These are phyloP conservation scores for Lineolata rhizophorae DNA, from an alignment of 495 filamentous ascomycete species.

Conservation along the genomic window DNA sequence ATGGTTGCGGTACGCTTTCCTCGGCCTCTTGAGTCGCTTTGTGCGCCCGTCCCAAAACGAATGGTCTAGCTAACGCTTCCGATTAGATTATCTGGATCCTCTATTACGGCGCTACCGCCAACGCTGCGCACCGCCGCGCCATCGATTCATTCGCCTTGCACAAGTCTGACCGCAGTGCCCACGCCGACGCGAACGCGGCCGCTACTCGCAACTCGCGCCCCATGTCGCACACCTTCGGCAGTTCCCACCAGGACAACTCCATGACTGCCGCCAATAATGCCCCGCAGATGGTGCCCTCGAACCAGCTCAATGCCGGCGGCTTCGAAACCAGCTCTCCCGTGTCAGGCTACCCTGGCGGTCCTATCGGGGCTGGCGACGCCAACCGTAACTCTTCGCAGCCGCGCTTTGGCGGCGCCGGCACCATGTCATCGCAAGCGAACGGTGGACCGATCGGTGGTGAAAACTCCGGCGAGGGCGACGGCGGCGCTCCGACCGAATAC, in stretches of 20 bases:
- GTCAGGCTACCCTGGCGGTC: conserved; percentile 48
- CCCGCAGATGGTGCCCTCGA: conserved; percentile 94
- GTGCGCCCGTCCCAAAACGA: not conserved
- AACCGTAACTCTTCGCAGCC: conserved; percentile 33
- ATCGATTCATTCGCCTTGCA: conserved; percentile 90
- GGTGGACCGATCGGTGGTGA: conserved; percentile 5
- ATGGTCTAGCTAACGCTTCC: conserved; percentile 1
- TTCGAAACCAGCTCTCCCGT: conserved; percentile 93
- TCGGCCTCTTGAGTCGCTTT: not conserved
- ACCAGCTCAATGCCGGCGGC: conserved; percentile 78
- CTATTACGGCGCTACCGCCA: conserved; percentile 86
- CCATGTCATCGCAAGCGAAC: too few species aligned
- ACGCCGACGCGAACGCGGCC: not conserved
- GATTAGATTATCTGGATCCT: conserved; percentile 93
- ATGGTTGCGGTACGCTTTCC: conserved; percentile 58
- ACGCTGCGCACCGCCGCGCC: conserved; percentile 70
- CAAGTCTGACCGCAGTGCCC: conserved; percentile 25
- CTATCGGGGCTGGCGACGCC: conserved; percentile 33
- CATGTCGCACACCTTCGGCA: conserved; percentile 42
- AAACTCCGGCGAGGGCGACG: conserved; percentile 6
- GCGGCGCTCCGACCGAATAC: conserved; percentile 53
- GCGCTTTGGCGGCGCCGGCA: conserved; percentile 24
- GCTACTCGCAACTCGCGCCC: conserved; percentile 33
- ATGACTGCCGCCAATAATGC: conserved; percentile 44
- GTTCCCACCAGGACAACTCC: conserved; percentile 56